Evolutionary conservation across 164 flowering plant genomes (phyloP), one percentile per base, ranked within the genome.

Genomic region (Dillenia turbinata): DNA sequence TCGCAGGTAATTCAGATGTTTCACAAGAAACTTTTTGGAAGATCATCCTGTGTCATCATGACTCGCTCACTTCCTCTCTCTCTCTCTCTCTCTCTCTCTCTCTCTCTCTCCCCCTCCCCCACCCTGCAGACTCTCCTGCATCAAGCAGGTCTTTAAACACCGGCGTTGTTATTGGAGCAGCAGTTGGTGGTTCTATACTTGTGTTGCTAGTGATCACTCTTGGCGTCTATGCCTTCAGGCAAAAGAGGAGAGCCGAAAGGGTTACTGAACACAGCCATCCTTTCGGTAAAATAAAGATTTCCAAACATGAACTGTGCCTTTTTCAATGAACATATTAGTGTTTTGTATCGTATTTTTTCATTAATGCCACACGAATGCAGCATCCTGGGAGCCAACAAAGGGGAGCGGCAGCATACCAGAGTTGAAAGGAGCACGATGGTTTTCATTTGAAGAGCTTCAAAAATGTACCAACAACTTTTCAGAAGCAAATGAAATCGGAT

Each of bases 371-470:
- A 4, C 9, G 45, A 45, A 64, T 72, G 62, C 81, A 83, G 84
- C 80, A 47, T 68, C 82, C 1, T 82, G 87, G 88, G 75, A 71
- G 26, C 44, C 71, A 0, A 67, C 55, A 11, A 73, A 60, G 2
- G 63, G 57, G 40, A 57, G 69, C 47, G 85, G 79, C 13, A 60
- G 70, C 50, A 64, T 66, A 68, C 87, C 87, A 53, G 89, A 81
- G 63, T 53, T 86, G 44, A 76, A 78, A 77, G 89, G 90, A 54
- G 84, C 86, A 9, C 82, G 79, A 70, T 44, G 67, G 75, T 89
- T 85, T 74, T 72, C 86, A 26, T 82, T 75, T 49, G 83, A 85
- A 48, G 96, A 86, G 68, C 71, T 86, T 10, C 83, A 77, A 65
- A 83, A 74, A 63, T 70, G 62, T 72, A 83, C 92, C 55, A 73